A percentile compares a stretch with the other conserved stretches of the same genome.
Conservation (phyloP, 2,329 filamentous ascomycete genomes). For the Lasiodiplodia theobromae region DNA sequence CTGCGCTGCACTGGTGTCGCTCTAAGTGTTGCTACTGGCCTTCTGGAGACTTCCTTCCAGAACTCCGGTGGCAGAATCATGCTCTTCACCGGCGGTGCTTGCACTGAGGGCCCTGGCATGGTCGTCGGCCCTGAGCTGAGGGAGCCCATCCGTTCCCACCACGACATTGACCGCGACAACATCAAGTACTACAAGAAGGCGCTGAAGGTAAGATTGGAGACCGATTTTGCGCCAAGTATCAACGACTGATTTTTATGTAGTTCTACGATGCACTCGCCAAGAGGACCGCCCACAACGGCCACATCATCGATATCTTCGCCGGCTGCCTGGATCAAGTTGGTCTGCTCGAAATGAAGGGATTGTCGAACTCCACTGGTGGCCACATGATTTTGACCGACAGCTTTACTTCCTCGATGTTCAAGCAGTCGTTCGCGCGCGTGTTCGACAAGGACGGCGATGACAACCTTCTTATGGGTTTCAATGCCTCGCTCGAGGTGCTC, state of each 20-base stretch:
- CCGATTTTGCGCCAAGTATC: neutral
- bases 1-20: slow-evolving; percentile 94
- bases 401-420: slow-evolving; percentile 99
- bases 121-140: slow-evolving; percentile 95
- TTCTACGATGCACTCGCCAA: slow-evolving; percentile 97
- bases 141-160: slow-evolving; percentile 96
- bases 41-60: slow-evolving; percentile 94
- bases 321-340: slow-evolving; percentile 98
- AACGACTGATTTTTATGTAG: slow-evolving; percentile 50
- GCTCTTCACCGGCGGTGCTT: slow-evolving; percentile 93
- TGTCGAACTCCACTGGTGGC: slow-evolving; percentile 94
- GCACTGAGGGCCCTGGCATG: slow-evolving; percentile 95
- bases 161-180: slow-evolving; percentile 98
- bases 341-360: slow-evolving; percentile 95
- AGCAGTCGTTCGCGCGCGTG: slow-evolving; percentile 94
- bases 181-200: slow-evolving; percentile 99
- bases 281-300: slow-evolving; percentile 92
- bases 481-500: slow-evolving; percentile 91
- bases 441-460: slow-evolving; percentile 97
- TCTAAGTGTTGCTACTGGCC: slow-evolving; percentile 90
- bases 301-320: slow-evolving; percentile 97
- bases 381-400: slow-evolving; percentile 99
- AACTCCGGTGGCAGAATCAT: slow-evolving; percentile 95
- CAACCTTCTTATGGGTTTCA: slow-evolving; percentile 97
- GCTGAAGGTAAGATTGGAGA: slow-evolving; percentile 72